Base-by-base conservation (phyloP, 2,329 filamentous ascomycete genomes). In the Epichloe elymi region DNA sequence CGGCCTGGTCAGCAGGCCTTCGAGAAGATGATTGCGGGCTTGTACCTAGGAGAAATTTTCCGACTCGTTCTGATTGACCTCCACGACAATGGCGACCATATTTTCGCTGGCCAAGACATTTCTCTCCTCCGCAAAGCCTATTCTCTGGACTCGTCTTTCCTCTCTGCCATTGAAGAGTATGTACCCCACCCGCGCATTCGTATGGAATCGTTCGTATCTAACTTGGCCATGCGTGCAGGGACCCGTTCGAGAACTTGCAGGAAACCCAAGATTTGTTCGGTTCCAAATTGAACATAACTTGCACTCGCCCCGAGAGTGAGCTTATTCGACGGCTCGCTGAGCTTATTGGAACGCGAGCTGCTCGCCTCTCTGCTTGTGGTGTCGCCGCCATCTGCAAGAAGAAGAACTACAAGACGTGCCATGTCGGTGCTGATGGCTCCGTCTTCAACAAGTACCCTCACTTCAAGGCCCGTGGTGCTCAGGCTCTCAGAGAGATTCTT, bases 361-460 rank as follows among this genome's bases (percentile, higher is more conserved):
- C 93, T 45, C 88, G 93, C 55, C 80, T 98, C 49, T 95, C 90
- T 15, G 84, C 91, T 26, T 97, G 93, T 63, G 93, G 93, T 70
- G 88, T 98, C 50, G 89, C 91, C 12, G 93, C 91, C 53, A 96
- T 98, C 63, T 89, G 86, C 78, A 94, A 85, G 73, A 97, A 97
- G 83, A 97, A 96, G 79, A 79, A 80, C 59, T 91, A 90, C 69
- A 72, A 85, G 63, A 78, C 79, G 38, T 95, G 88, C 73, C 93
- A 97, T 68, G 93, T 98, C 41, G 93, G 93, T 61, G 93, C 93
- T 48, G 93, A 98, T 65, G 93, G 93, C 38, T 95, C 88, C 17
- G 91, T 98, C 50, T 98, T 98, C 75, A 96, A 95, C 78, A 97
- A 97, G 69, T 98, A 98, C 72, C 93, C 93, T 12, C 86, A 95